Percentiles rank a stretch among this genome's conserved stretches.
Conservation (phyloP, 208 protist genomes). For the Herpetomonas samuelpessoai region DNA sequence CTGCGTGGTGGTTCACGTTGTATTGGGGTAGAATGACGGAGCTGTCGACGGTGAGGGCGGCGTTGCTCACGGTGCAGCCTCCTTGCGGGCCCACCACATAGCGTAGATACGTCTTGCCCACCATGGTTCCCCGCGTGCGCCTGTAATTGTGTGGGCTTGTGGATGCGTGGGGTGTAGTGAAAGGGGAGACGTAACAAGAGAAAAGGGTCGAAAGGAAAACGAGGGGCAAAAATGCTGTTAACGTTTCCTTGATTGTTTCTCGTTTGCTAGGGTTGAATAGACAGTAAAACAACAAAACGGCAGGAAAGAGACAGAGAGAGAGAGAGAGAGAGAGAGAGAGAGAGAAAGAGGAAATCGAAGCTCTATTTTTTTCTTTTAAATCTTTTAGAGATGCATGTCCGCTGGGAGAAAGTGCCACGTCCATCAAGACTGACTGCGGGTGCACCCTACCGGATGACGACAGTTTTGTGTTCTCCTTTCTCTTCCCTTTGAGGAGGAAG, state of each 20-base stretch:
- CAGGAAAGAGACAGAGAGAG: neutral
- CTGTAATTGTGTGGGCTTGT: neutral
- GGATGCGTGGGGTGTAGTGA: neutral
- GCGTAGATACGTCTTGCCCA: constrained; percentile 88
- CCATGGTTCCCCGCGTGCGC: constrained; percentile 26
- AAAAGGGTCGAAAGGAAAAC: neutral
- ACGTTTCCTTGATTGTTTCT: constrained; percentile 2
- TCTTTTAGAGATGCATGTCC: neutral
- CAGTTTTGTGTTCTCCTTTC: no score
- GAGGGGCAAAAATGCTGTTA: neutral
- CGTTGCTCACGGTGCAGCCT: constrained; percentile 64
- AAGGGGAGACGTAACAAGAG: neutral
- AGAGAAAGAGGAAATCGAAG: neutral
- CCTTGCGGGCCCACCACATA: constrained; percentile 82
- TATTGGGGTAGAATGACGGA: constrained; percentile 43
- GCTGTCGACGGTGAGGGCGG: constrained; percentile 48
- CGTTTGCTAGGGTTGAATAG: neutral
- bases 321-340: neutral
- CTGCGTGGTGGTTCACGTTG: constrained; percentile 1
- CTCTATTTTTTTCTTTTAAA: constrained; percentile 1
- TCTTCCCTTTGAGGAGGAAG: no score
- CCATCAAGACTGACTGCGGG: no score
- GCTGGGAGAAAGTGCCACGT: no score
- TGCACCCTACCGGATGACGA: no score
- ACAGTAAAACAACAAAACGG: constrained; percentile 8